phyloP scores from a whole-genome alignment of 2,329 filamentous ascomycete genomes.

The Aspergillus costaricaensis region DNA sequence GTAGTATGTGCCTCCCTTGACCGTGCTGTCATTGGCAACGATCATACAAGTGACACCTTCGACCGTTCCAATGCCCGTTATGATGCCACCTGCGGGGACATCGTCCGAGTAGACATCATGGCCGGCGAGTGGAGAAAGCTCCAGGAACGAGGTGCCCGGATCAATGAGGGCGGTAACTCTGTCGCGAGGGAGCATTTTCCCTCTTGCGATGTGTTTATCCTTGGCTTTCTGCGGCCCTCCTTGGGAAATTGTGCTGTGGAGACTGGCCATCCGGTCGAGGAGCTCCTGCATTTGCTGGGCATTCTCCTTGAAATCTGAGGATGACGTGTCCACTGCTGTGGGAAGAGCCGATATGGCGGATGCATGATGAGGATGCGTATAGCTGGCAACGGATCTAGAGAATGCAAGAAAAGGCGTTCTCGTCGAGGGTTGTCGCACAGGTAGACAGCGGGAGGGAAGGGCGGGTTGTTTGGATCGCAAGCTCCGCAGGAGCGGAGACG shows the following conservation, averaged over 20 bases:
- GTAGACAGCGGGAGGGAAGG: constrained; percentile 27
- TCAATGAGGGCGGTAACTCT: constrained; percentile 85
- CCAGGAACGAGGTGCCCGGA: constrained; percentile 84
- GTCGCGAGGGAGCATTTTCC: constrained; percentile 94
- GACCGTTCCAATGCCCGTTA: constrained; percentile 87
- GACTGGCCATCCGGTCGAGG: constrained; percentile 65
- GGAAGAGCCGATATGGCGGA: constrained; percentile 78
- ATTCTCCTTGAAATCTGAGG: constrained; percentile 80
- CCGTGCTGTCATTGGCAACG: constrained; percentile 93
- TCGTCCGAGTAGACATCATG: constrained; percentile 86
- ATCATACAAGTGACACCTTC: constrained; percentile 91
- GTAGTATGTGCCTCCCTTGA: constrained; percentile 96
- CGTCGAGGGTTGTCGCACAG: constrained; percentile 12
- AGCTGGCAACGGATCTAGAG: constrained; percentile 64
- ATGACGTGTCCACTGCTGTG: constrained; percentile 73
- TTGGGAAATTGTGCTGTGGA: constrained; percentile 71
- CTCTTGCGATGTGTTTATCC: constrained; percentile 81
- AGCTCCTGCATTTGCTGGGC: constrained; percentile 73
- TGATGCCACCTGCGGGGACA: constrained; percentile 85
- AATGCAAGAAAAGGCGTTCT: constrained; percentile 14
- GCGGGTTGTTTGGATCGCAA: constrained; percentile 32
- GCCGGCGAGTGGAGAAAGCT: constrained; percentile 89
- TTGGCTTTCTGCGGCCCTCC: constrained; percentile 81
- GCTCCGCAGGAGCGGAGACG: constrained; percentile 43
- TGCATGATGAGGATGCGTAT: constrained; percentile 79